Percentiles rank a stretch among this genome's conserved stretches.
Evolutionary conservation across 352 stramenopile species (phyloP).

Genomic region (Phytophthora multivora): DNA sequence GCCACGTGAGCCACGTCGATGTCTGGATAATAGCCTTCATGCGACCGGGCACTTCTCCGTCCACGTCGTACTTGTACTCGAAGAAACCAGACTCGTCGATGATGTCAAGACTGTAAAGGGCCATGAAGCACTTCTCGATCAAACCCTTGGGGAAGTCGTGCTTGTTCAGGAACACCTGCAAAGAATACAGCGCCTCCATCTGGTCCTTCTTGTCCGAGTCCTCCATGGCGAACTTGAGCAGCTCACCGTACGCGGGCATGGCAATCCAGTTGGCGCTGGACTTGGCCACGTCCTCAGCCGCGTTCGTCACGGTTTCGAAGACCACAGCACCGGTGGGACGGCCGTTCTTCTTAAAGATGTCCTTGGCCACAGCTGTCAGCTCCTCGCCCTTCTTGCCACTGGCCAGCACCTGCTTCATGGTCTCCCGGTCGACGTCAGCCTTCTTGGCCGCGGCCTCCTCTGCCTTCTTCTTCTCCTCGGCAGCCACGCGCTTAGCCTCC

Average conservation of each 20-base stretch:
- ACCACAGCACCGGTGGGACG: constrained; percentile 52
- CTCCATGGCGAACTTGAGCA: constrained; percentile 63
- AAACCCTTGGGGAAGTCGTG: constrained; percentile 81
- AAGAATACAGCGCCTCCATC: constrained; percentile 72
- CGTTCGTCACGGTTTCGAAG: constrained; percentile 55
- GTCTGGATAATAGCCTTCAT: constrained; percentile 89
- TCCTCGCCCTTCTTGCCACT: constrained; percentile 72
- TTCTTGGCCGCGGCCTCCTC: constrained; percentile 57
- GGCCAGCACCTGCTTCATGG: constrained; percentile 65
- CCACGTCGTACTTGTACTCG: constrained; percentile 89
- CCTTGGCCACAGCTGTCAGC: constrained; percentile 55
- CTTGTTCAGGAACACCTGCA: constrained; percentile 77
- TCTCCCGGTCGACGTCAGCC: constrained; percentile 54
- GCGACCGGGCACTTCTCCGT: constrained; percentile 66
- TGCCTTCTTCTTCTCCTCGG: constrained; percentile 59
- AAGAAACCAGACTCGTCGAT: constrained; percentile 82
- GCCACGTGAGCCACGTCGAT: constrained; percentile 81
- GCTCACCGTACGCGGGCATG: constrained; percentile 57
- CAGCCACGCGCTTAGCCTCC: constrained; percentile 65
- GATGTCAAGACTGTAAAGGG: constrained; percentile 83
- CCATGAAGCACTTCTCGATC: constrained; percentile 88
- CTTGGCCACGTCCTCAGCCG: constrained; percentile 73
- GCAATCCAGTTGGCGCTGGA: constrained; percentile 83
- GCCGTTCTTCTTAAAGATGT: constrained; percentile 52
- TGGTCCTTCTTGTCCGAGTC: constrained; percentile 63